These are phyloP conservation scores for Paecilomyces sp. DNA, from an alignment of 2,329 filamentous ascomycete species.

Conservation along the genomic window DNA sequence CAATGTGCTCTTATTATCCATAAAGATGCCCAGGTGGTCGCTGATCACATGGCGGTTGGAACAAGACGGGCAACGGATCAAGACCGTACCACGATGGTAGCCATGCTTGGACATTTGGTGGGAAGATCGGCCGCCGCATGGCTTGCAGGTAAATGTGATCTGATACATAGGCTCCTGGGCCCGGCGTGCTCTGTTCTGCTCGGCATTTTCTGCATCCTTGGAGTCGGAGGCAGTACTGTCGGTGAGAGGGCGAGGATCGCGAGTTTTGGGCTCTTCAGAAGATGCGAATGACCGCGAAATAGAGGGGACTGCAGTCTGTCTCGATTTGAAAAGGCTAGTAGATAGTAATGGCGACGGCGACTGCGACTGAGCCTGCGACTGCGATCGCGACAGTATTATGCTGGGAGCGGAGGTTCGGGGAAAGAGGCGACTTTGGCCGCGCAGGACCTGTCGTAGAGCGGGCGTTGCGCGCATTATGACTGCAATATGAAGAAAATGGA, in stretches of 20 bases:
- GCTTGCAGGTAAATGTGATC: constrained; percentile 86
- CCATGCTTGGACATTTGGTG: constrained; percentile 90
- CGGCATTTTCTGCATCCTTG: constrained; percentile 24
- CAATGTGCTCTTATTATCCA: constrained; percentile 33
- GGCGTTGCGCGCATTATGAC: constrained; percentile 13
- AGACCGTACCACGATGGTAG: constrained; percentile 81
- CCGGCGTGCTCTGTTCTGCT: constrained; percentile 28
- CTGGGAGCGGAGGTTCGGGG: constrained; percentile 10
- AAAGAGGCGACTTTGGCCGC: constrained; percentile 10
- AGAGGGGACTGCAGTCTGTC: constrained; percentile 3
- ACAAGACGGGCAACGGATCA: constrained; percentile 83
- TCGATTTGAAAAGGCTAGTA: constrained; percentile 1
- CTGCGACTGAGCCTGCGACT: constrained; percentile 11
- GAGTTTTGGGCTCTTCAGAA: constrained; percentile 15
- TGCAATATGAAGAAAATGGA: neutral
- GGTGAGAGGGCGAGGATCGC: constrained; percentile 22
- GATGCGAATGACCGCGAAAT: constrained; percentile 23
- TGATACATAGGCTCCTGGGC: constrained; percentile 64
- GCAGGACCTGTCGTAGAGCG: constrained; percentile 14
- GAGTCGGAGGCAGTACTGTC: constrained; percentile 18
- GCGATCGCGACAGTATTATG: constrained; percentile 13
- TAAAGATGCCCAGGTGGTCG: constrained; percentile 68
- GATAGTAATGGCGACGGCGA: constrained; percentile 4
- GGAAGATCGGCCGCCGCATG: constrained; percentile 70
- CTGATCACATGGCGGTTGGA: constrained; percentile 84